A percentile compares a stretch with the other conserved stretches of the same genome.
Conservation (phyloP, 805 yeast genomes). For the Kluyveromyces lactis region DNA sequence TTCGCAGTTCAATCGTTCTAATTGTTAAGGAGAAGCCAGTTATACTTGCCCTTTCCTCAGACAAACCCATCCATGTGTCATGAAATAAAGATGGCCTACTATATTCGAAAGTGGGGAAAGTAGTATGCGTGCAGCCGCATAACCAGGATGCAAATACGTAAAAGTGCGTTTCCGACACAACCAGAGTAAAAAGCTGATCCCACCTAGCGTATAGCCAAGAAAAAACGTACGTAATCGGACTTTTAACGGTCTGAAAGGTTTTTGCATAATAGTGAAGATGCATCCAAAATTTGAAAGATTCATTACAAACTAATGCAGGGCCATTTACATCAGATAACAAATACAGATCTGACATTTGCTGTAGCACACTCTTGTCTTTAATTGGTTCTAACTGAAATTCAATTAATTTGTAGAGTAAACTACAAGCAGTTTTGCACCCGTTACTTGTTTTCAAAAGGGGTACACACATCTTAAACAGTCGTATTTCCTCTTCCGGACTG, state of each 20-base stretch:
- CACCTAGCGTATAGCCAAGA: constrained; percentile 48
- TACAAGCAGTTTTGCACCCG: constrained; percentile 20
- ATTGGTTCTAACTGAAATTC: constrained; percentile 12
- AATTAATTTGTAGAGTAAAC: constrained; percentile 14
- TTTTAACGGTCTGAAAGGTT: constrained; percentile 25
- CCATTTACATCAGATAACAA: constrained; percentile 56
- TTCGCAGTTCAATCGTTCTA: background rate
- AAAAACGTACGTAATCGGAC: constrained; percentile 28
- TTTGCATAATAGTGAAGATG: constrained; percentile 32
- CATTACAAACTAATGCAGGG: constrained; percentile 40
- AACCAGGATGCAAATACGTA: background rate
- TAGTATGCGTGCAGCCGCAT: background rate
- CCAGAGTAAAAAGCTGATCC: constrained; percentile 21
- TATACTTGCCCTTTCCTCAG: constrained; percentile 13
- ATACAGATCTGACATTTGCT: constrained; percentile 40
- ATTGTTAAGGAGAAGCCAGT: constrained; percentile 3
- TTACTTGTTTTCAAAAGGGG: constrained; percentile 26
- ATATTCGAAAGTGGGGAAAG: background rate
- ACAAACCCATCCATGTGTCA: constrained; percentile 8
- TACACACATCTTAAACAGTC: constrained; percentile 25
- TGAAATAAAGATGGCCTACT: background rate
- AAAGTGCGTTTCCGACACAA: background rate
- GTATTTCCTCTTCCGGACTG: constrained; percentile 11
- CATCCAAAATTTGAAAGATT: constrained; percentile 49
- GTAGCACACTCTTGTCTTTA: constrained; percentile 35